phyloP scores from a whole-genome alignment of 2,329 filamentous ascomycete species.

The Aspergillus novoparasiticus region DNA sequence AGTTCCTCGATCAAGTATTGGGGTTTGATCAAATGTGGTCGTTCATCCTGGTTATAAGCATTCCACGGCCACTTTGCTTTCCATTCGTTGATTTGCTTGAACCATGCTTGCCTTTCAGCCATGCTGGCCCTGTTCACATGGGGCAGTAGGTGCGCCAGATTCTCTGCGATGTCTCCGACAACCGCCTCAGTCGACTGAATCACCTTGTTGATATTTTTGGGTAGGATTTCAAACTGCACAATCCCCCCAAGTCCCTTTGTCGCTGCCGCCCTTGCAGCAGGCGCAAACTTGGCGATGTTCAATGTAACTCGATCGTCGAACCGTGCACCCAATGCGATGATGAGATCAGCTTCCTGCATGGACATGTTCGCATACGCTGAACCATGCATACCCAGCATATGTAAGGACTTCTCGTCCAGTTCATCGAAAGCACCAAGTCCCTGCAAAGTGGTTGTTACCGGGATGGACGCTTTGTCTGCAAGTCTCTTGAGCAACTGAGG shows the following conservation, averaged over 20 bases:
- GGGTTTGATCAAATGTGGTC: conserved; percentile 46
- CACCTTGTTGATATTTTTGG: conserved; percentile 99
- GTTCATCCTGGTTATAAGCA: conserved; percentile 37
- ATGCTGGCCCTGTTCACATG: conserved; percentile 62
- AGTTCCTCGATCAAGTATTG: conserved; percentile 87
- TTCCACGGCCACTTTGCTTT: conserved; percentile 83
- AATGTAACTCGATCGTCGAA: conserved; percentile 92
- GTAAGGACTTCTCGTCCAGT: conserved; percentile 82
- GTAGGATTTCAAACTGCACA: conserved; percentile 92
- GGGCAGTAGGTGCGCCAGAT: conserved; percentile 72
- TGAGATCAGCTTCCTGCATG: conserved; percentile 91
- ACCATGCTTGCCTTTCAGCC: conserved; percentile 70
- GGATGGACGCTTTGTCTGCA: conserved; percentile 80
- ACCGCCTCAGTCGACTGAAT: conserved; percentile 90
- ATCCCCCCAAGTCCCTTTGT: conserved; percentile 81
- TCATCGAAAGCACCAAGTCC: conserved; percentile 89
- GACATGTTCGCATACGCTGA: conserved; percentile 93
- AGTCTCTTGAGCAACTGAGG: conserved; percentile 75
- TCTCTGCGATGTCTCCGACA: conserved; percentile 82
- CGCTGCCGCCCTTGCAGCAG: conserved; percentile 66
- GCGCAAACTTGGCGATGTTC: conserved; percentile 78
- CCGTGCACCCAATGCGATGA: conserved; percentile 84
- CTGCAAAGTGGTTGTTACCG: conserved; percentile 90
- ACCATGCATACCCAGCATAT: conserved; percentile 98
- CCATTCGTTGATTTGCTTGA: conserved; percentile 80